Conservation (phyloP, 2,329 filamentous ascomycete species). For the Aspergillus melleus region DNA sequence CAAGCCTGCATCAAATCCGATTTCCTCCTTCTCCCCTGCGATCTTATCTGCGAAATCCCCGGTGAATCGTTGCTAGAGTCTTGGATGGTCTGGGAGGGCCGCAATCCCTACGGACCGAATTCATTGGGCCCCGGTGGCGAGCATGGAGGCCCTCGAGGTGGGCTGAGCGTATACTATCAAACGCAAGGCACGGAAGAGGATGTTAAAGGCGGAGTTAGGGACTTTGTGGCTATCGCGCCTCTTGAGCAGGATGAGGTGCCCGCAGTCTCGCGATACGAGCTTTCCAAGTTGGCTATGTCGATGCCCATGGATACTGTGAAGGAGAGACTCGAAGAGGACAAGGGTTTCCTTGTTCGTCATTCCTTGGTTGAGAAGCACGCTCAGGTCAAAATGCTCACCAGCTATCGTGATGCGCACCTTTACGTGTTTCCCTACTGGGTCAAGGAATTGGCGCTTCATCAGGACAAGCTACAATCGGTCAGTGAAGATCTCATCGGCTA, state of each 20-base stretch:
- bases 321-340: slow-evolving; percentile 75
- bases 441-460: slow-evolving; percentile 75
- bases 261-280: slow-evolving; percentile 59
- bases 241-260: slow-evolving; percentile 55
- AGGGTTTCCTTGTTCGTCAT: slow-evolving; percentile 67
- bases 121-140: slow-evolving; percentile 55
- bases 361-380: slow-evolving; percentile 73
- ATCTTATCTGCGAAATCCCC: slow-evolving; percentile 85
- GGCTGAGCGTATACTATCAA: slow-evolving; percentile 87
- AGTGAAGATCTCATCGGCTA: slow-evolving; percentile 90
- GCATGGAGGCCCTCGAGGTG: slow-evolving; percentile 67
- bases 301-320: slow-evolving; percentile 88
- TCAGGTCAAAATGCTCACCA: slow-evolving; percentile 75
- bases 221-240: slow-evolving; percentile 80
- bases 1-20: slow-evolving; percentile 76
- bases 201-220: slow-evolving; percentile 87
- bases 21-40: slow-evolving; percentile 89
- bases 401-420: slow-evolving; percentile 86
- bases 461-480: slow-evolving; percentile 81
- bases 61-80: slow-evolving; percentile 81
- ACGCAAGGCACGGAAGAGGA: slow-evolving; percentile 70
- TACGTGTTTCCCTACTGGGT: slow-evolving; percentile 95
- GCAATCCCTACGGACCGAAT: slow-evolving; percentile 40
- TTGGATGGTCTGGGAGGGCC: slow-evolving; percentile 72
- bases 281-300: slow-evolving; percentile 80